Conservation (phyloP, 495 filamentous ascomycete genomes). For the Hypoxylon crocopeplum region DNA sequence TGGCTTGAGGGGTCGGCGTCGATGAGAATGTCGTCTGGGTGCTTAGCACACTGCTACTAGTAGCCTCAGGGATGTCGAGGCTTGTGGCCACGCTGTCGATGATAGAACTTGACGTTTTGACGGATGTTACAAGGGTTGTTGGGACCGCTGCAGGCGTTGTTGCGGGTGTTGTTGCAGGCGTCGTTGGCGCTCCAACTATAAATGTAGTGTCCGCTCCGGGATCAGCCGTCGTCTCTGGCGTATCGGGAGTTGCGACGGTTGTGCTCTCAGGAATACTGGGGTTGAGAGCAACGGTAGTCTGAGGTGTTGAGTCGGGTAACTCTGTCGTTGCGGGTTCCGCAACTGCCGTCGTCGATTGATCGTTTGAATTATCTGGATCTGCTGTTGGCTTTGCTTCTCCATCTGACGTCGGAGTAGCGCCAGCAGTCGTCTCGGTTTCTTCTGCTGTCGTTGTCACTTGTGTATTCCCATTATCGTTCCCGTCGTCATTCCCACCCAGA, state of each 20-base stretch:
- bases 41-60: constrained; percentile 13
- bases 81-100: constrained; percentile 32
- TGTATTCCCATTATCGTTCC: constrained; percentile 1
- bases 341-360: constrained; percentile 1
- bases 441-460: not conserved
- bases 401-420: constrained; percentile 8
- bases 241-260: not conserved
- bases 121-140: constrained; percentile 37
- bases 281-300: constrained; percentile 31
- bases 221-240: constrained; percentile 19
- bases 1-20: not conserved
- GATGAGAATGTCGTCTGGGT: constrained; percentile 8
- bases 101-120: constrained; percentile 29
- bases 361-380: constrained; percentile 1
- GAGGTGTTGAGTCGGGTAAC: constrained; percentile 10
- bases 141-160: constrained; percentile 17
- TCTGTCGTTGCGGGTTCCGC: constrained; percentile 10
- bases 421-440: not conserved
- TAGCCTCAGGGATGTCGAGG: constrained; percentile 28
- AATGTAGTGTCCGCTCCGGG: constrained; percentile 24
- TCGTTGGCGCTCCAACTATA: no score
- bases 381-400: constrained; percentile 4
- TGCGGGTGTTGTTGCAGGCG: no score
- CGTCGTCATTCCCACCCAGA: constrained; percentile 19
- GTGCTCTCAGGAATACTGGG: constrained; percentile 15